Evolutionary conservation across 345 rosid genomes (phyloP), one percentile per base, ranked within the genome.

Genomic region (Orychophragmus violaceus): DNA sequence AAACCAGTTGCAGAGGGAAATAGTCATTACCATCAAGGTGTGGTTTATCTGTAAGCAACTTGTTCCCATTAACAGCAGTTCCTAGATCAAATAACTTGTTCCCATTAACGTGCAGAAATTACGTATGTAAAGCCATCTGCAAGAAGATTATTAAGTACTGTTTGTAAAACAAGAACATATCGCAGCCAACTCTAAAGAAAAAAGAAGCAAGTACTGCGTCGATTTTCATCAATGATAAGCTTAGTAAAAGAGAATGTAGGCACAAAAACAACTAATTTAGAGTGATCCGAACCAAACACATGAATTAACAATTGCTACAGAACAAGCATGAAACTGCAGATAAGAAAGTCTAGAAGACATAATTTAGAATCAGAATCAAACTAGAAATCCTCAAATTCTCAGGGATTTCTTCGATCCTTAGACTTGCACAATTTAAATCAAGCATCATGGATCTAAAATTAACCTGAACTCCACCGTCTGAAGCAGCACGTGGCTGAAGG

Each of bases 401-500:
- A 62, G 8, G 4, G 22, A 24, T 19, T n/a, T 19, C 25, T 19
- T 19, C 25, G 10, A 23, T 29, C 56, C 10, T 28, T 22, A 32
- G 14, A 66, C 30, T 45, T 6, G 4, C 13, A 57, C 2, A 42
- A 42, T 7, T 5, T 16, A 24, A 17, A 48, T 3, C 17, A 49
- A 49, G 2, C 39, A 58, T 17, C 14, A 17, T n/a, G n/a, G 27
- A 41, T 12, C 1, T 29, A 32, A 16, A 10, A 49, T 19, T 5
- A 39, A 94, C 99, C 97, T 94, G 99, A 37, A 94, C 82, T 75
- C 96, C 99, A 69, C 99, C 99, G 14, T 88, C 91, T 41, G 83
- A 82, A 61, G 96, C 74, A 16, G 61, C 62, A 63, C 85, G 88
- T 24, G 91, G 90, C 54, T 82, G 73, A 59, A 94, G 71, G 35